Evolutionary conservation across 176 grass and related monocot species (phyloP), one percentile per base, ranked within the genome.

Genomic region (Carex littledalei): DNA sequence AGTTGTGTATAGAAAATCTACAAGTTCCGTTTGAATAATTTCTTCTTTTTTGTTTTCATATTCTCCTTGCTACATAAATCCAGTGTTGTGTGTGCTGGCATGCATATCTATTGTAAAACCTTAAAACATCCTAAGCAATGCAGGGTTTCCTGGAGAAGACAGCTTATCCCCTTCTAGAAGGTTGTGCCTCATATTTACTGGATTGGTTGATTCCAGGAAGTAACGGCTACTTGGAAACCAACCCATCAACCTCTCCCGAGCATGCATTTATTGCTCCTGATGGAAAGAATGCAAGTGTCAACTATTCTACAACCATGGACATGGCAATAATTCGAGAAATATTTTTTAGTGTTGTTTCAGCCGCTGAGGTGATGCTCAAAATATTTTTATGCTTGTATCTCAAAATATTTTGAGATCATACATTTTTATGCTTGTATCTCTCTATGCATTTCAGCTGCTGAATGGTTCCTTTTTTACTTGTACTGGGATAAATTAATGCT

Each of bases 261-360:
- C 94, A 97, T 94, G 84, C 58, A 86, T 97, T 97, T 80, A 92
- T 92, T 39, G 90, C 94, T 86, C 90, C 94, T 5, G 84, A 92
- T 92, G 92, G 88, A 72, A 94, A 88, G 78, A 81, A 83, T 65
- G 92, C 94, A 5, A 89, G 88, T 91, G 94, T 97, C 49, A 94
- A 92, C 85, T 97, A 94, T 86, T 94, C 94, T 60, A 89, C 92
- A 76, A 97, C 92, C 26, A 97, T 97, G 92, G 94, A 94, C 84
- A 97, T 97, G 57, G 84, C 90, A 70, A 85, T 97, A 84, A 97
- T 94, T 86, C 81, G 86, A 63, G 94, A 97, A 86, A 83, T 97
- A 63, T 94, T 97, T 87, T 81, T 85, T 49, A 88, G 85, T 84
- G 84, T 92, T 85, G 67, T 94, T 71, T 67, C 85, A 21, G 90